These are phyloP conservation scores for Aspergillus ellipticus DNA, from an alignment of 495 filamentous ascomycete genomes.

Conservation along the genomic window DNA sequence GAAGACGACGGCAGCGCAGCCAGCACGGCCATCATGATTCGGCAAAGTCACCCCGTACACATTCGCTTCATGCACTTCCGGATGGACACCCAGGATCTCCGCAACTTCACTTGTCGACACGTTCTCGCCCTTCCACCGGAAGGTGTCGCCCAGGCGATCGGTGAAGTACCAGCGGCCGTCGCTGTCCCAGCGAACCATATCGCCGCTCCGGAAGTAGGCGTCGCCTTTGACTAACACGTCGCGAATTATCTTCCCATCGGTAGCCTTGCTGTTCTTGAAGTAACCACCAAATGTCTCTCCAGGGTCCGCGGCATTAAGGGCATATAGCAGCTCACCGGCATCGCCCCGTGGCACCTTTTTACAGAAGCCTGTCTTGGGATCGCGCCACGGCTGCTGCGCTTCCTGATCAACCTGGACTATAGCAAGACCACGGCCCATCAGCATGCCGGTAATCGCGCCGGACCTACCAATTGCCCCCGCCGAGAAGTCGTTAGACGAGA, in stretches of 20 bases:
- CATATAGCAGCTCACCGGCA: slow-evolving; percentile 76
- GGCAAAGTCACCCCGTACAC: slow-evolving; percentile 86
- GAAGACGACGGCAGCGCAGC: slow-evolving; percentile 70
- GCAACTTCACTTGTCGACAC: slow-evolving; percentile 78
- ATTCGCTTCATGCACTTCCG: slow-evolving; percentile 70
- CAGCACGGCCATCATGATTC: slow-evolving; percentile 80
- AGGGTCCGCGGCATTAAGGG: slow-evolving; percentile 64
- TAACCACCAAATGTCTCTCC: slow-evolving; percentile 77
- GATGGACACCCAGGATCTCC: slow-evolving; percentile 64
- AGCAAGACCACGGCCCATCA: slow-evolving; percentile 49
- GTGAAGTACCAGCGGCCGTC: slow-evolving; percentile 80
- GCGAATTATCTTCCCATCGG: slow-evolving; percentile 71
- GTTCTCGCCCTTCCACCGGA: slow-evolving; percentile 94
- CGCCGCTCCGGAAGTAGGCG: slow-evolving; percentile 82
- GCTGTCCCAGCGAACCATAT: slow-evolving; percentile 66
- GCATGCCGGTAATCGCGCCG: slow-evolving; percentile 55
- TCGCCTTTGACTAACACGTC: slow-evolving; percentile 80
- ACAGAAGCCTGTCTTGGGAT: slow-evolving; percentile 72
- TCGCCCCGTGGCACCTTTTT: slow-evolving; percentile 54
- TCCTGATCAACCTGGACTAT: slow-evolving; percentile 72
- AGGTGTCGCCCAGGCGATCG: slow-evolving; percentile 92
- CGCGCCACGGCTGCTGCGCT: slow-evolving; percentile 65
- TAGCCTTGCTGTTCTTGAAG: slow-evolving; percentile 71
- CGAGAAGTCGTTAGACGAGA: slow-evolving; percentile 68
- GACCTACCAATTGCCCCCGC: slow-evolving; percentile 79